phyloP scores from a whole-genome alignment of 2,329 filamentous ascomycete genomes.

The Fusarium udum region DNA sequence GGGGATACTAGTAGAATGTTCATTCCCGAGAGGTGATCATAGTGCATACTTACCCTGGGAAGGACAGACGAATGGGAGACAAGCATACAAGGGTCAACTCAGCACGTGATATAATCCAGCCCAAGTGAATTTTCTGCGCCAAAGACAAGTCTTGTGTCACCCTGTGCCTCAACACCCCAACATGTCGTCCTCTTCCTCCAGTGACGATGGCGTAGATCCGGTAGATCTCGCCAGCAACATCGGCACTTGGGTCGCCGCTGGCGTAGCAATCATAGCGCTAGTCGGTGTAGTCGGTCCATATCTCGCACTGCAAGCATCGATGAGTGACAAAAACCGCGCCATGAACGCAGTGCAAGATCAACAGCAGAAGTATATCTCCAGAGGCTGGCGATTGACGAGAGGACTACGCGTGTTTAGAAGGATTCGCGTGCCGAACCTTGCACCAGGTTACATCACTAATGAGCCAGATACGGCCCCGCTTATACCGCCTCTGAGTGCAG shows the following conservation, averaged over 20 bases:
- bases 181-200: not conserved
- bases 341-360: not conserved
- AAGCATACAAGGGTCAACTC: not conserved
- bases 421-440: not conserved
- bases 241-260: not conserved
- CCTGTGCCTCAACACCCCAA: not conserved
- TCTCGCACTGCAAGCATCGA: not conserved
- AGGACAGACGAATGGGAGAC: not conserved
- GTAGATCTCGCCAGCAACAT: not conserved
- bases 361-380: not conserved
- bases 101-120: not conserved
- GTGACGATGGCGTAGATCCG: not conserved
- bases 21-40: not conserved
- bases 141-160: too few relatives aligned
- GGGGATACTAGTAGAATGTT: not conserved
- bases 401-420: not conserved
- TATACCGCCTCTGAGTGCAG: not conserved
- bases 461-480: not conserved
- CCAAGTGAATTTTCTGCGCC: not conserved
- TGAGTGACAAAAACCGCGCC: not conserved
- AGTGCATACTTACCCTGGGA: not conserved
- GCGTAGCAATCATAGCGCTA: not conserved
- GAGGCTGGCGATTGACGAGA: not conserved
- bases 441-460: not conserved
- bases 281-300: not conserved